phyloP scores from a whole-genome alignment of 371 early-diverging fungal species.

The Mucor circinelloides region DNA sequence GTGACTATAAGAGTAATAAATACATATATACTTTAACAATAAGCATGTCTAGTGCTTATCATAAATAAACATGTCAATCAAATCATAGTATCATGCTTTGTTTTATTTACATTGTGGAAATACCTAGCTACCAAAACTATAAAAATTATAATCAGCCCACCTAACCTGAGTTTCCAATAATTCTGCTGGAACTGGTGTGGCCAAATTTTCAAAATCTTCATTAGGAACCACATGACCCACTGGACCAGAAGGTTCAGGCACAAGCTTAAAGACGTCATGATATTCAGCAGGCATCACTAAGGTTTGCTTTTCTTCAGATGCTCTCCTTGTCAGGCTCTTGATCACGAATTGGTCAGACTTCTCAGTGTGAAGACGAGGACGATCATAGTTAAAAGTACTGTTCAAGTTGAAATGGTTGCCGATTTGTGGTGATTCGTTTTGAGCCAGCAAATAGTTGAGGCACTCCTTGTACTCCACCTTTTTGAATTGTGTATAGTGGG shows the following conservation, averaged over 20 bases:
- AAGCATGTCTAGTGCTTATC: no score
- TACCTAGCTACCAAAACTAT: constrained; percentile 24
- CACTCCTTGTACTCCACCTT: constrained; percentile 40
- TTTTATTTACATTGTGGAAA: background rate
- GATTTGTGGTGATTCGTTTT: constrained; percentile 34
- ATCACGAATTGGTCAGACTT: constrained; percentile 7
- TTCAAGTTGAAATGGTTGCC: constrained; percentile 20
- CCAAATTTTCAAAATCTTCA: constrained; percentile 27
- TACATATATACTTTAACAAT: background rate
- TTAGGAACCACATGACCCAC: constrained; percentile 25
- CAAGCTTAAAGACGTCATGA: constrained; percentile 24
- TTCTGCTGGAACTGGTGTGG: constrained; percentile 31
- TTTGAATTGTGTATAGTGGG: constrained; percentile 29
- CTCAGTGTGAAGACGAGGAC: background rate
- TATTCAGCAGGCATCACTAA: constrained; percentile 13
- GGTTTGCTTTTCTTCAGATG: constrained; percentile 4
- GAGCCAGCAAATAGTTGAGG: constrained; percentile 18
- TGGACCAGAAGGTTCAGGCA: constrained; percentile 19
- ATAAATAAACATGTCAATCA: background rate
- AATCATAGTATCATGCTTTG: background rate
- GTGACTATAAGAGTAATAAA: no score
- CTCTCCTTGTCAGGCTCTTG: background rate
- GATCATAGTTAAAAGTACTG: background rate
- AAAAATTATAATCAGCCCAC: constrained; percentile 32
- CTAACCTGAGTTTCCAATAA: constrained; percentile 23